Base-by-base conservation (phyloP, 805 yeast species). In the Wickerhamiella dianesei region DNA sequence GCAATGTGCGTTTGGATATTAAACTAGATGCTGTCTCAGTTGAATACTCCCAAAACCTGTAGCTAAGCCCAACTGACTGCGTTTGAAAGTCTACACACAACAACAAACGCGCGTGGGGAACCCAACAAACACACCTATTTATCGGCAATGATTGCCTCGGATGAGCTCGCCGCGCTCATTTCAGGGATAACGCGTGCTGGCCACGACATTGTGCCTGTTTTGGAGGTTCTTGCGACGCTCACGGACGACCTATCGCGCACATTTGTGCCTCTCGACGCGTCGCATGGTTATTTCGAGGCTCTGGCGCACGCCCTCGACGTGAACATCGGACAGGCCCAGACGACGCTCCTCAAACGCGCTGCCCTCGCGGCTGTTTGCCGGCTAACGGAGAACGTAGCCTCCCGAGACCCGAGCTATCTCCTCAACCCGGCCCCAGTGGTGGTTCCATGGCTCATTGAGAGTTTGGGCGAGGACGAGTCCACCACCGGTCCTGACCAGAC, bases 291-390 rank as follows among this genome's bases (percentile, higher is more conserved):
- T 43, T 59, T 60, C 47, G 55, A 52, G 22, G 59, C 63, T 3
- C 53, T 61, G 18, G 50, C 52, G 12, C 21, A 41, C 1, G 60
- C 54, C 8, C 46, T 51, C 29, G 42, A 47, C 35, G 37, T 14
- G 8, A 49, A 17, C 19, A 35, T 43, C 3, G 54, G 53, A 20
- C 47, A 43, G 3, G 46, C 49, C n/a, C 51, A 50, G 13, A 42
- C 56, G 12, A 25, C 6, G 6, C 32, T 25, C 12, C 17, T 36
- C 8, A 18, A 36, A n/a, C 8, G n/a, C 1, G 49, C 62, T 14
- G 59, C 72, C 0, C 70, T 72, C 49, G 66, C 74, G 1, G 58
- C 74, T 22, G 53, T 71, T 17, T 70, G 74, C 50, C 71, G 72
- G 53, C 53, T 73, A 14, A 61, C 69, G 20, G 70, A 14, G 9